These are phyloP conservation scores for Aspergillus latus DNA, from an alignment of 2,329 filamentous ascomycete genomes.

Conservation along the genomic window DNA sequence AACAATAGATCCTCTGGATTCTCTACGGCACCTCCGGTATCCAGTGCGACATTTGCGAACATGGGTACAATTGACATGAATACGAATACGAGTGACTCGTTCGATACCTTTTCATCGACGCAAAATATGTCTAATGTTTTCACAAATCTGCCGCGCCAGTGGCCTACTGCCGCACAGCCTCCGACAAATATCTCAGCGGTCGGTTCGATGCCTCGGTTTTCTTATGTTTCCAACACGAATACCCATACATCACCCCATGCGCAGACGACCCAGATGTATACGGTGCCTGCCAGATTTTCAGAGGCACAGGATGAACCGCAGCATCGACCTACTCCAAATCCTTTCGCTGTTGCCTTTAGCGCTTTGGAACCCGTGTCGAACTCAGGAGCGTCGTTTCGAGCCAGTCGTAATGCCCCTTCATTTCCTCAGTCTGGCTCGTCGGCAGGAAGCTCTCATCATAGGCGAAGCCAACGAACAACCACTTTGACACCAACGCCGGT, in stretches of 20 bases:
- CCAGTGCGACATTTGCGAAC: background rate
- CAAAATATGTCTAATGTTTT: background rate
- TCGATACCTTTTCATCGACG: background rate
- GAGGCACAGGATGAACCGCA: background rate
- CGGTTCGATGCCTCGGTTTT: background rate
- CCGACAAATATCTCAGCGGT: background rate
- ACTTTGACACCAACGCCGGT: conserved; percentile 4
- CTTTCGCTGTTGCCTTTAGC: conserved; percentile 2
- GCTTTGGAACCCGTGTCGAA: background rate
- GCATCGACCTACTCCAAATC: background rate
- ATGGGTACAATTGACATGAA: background rate
- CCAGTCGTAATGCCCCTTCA: conserved; percentile 5
- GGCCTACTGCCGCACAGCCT: background rate
- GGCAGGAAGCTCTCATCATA: conserved; percentile 11
- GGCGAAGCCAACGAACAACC: conserved; percentile 14
- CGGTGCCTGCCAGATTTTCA: background rate
- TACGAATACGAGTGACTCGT: background rate
- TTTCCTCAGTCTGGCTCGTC: conserved; percentile 14
- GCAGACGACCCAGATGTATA: background rate
- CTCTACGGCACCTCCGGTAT: background rate
- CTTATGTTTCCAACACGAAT: background rate
- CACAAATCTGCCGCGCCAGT: background rate
- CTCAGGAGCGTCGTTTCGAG: background rate
- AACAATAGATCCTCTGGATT: background rate
- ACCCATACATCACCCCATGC: background rate